Conservation (phyloP, 345 rosid species). For the Rhodamnia rubescens region DNA sequence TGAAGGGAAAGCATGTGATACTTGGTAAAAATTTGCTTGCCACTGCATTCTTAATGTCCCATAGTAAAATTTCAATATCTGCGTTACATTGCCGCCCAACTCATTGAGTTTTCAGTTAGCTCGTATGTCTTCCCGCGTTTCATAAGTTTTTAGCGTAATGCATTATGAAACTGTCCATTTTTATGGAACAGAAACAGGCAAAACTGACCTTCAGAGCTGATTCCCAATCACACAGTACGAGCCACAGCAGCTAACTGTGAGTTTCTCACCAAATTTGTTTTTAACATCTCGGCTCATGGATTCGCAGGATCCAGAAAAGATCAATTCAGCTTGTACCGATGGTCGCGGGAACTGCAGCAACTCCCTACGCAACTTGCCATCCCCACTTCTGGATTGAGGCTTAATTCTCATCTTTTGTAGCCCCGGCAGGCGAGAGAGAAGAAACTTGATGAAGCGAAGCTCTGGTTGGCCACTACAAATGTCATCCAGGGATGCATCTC, state of each 20-base stretch:
- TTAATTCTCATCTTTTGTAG: conserved; percentile 44
- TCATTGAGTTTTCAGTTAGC: neutral
- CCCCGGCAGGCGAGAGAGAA: conserved; percentile 39
- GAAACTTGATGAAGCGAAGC: conserved; percentile 36
- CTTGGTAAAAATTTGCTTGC: neutral
- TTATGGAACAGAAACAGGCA: too few species aligned
- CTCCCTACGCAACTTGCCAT: conserved; percentile 36
- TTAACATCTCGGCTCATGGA: neutral
- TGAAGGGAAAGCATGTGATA: neutral
- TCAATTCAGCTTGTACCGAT: conserved; percentile 38
- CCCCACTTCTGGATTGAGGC: conserved; percentile 28
- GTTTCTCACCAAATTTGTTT: too few species aligned
- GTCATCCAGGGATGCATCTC: conserved; percentile 24
- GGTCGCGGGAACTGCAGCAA: conserved; percentile 42
- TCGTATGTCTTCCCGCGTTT: neutral
- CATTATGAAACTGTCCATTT: neutral
- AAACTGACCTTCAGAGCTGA: too few species aligned
- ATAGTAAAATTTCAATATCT: neutral
- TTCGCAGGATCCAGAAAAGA: conserved; percentile 22
- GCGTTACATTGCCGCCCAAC: neutral
- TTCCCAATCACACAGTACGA: too few species aligned
- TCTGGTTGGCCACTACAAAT: conserved; percentile 33
- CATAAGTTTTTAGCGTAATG: neutral
- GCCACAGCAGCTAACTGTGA: too few species aligned
- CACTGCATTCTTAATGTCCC: neutral